Base-by-base conservation (phyloP, 768 basidiomycete genomes). In the Naematelia aurantialba region DNA sequence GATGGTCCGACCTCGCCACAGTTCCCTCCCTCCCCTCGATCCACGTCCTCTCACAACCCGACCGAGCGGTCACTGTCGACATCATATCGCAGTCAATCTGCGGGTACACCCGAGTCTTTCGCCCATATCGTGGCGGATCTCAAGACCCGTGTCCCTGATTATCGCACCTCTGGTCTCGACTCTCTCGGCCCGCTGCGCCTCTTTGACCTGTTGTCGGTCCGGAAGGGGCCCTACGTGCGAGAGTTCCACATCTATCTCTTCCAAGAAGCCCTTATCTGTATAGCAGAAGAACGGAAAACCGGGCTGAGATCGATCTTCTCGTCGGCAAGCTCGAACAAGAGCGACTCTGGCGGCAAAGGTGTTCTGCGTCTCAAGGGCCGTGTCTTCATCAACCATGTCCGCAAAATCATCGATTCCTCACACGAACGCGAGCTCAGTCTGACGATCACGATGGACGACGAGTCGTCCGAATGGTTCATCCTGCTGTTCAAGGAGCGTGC, bases 361-460 rank as follows among this genome's bases (percentile, higher is more conserved):
- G 89, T 90, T 17, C 82, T 99, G 26, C 84, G 91, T 11, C 83
- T 98, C 42, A 97, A 96, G 72, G 96, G 96, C 0, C 82, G 93
- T 49, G 96, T 99, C 64, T 98, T 93, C 78, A 87, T 98, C 34
- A 84, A 89, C 24, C 94, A 98, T 78, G 92, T 99, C 78, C 87
- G 87, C 66, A 85, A 87, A 55, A 88, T 99, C 54, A 86, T 86
- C 26, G 88, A 91, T 59, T 86, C 86, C 30, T 87, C 87, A 2
- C 56, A 65, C 1, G 68, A 60, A 17, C 86, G 86, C 30, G 93
- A 94, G 76, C 82, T 96, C 80, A 93, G 90, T 73, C 82, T 98
- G 62, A 96, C 94, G 3, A 94, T 99, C 70, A 88, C 91, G 68
- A 97, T 99, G 92, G 90, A 92, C 79, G 94, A 98, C 73, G 91